Evolutionary conservation across 805 yeast species (phyloP), one percentile per base, ranked within the genome.

Genomic region (Naumovozyma castellii): DNA sequence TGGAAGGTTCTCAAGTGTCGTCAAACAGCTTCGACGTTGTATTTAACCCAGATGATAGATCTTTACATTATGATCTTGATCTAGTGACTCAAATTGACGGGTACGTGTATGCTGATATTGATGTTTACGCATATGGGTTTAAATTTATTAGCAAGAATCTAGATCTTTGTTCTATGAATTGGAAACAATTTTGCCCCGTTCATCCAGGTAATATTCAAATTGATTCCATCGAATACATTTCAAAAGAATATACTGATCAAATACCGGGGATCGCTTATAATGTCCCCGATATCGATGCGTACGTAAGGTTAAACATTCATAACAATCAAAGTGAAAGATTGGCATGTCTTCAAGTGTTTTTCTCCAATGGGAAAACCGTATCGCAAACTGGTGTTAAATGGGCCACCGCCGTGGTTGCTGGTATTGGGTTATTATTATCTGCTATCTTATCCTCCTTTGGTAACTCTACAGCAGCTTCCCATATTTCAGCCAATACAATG

Each of bases 371-470:
- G 29, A 83, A 79, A 52, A 79, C 94, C 2, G 90, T 86, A 16
- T 65, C 83, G 34, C 95, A 85, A 56, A 68, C 74, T 2, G 84
- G 84, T 48, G 87, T 81, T 42, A 82, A 84, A 62, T 88, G 97
- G 97, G 94, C 85, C 32, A 85, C 95, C 15, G 97, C 97, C 1
- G 80, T 81, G 16, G 69, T 87, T 51, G 86, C 94, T 1, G 96
- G 96, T 46, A 61, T 84, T 22, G 95, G 96, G n/a, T 62, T 88
- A 43, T 64, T 87, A 34, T 71, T 80, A 14, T 84, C 94, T n/a
- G 88, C 94, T 4, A 46, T 82, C n/a, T 68, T 86, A 44, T 78
- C 94, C 3, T 73, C 88, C 3, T 80, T 82, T 59, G 96, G 95
- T 42, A 84, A 83, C 60, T 83, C 95, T 6, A 78, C 80, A 41